phyloP scores from a whole-genome alignment of 208 protist genomes.

The Acanthamoeba sp. region DNA sequence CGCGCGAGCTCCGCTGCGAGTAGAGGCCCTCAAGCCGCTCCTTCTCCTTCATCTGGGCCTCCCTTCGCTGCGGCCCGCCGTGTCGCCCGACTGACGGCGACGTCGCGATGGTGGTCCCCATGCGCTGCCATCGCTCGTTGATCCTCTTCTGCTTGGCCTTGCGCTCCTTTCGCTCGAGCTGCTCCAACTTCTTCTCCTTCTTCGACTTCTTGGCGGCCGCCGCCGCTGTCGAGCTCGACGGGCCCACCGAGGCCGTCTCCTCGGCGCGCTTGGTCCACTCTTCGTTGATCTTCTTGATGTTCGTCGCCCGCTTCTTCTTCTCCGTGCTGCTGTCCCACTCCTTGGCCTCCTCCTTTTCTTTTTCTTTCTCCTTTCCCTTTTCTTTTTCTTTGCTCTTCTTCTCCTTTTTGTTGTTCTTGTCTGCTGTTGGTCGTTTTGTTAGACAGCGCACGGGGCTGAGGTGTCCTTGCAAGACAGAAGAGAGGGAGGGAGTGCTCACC shows the following conservation, averaged over 20 bases:
- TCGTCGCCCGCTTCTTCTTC: neutral
- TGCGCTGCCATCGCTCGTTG: constrained; percentile 25
- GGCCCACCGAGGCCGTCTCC: no score
- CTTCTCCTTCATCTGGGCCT: constrained; percentile 7
- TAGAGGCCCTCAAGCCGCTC: constrained; percentile 27
- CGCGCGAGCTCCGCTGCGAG: neutral
- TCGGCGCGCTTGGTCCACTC: neutral
- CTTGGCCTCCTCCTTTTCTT: constrained; percentile 1
- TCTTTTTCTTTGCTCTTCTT: neutral
- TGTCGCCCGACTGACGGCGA: neutral
- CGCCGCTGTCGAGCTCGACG: neutral
- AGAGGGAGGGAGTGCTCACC: no score
- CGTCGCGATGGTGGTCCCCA: neutral
- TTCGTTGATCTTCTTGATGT: neutral
- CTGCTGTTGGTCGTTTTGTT: no score
- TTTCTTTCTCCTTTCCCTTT: constrained; percentile 1
- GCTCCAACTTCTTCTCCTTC: constrained; percentile 28
- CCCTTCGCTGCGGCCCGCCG: neutral
- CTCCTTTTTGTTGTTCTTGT: constrained; percentile 6
- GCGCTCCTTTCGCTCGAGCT: constrained; percentile 17
- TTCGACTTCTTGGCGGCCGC: neutral
- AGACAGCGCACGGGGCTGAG: no score
- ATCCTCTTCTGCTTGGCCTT: constrained; percentile 2
- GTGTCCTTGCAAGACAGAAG: no score
- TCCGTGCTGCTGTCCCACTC: neutral